Evolutionary conservation across 768 basidiomycete genomes (phyloP), one percentile per base, ranked within the genome.

Genomic region (Termitomyces sp.): DNA sequence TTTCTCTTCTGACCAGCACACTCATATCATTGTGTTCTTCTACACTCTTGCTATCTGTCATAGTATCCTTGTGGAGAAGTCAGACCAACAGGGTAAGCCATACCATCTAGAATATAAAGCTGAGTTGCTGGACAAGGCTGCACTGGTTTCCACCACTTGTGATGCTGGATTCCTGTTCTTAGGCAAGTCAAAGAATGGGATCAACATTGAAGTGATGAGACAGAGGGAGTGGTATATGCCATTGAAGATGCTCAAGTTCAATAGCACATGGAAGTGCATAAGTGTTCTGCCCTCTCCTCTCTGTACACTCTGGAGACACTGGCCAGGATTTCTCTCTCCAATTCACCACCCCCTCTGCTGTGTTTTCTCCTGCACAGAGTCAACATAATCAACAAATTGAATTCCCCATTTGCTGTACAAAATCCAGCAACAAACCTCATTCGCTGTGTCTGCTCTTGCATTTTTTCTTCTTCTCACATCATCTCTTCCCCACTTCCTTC

Each of bases 31-130:
- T 56, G 84, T 86, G 7, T 98, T 98, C 76, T 98, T 96, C 77
- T 86, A 92, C n/a, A 92, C 93, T 0, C 77, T 98, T n/a, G 90
- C 95, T 0, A 68, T 98, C 17, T 98, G 96, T 66, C 96, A 98
- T 68, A 89, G 85, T 14, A 96, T 97, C 43, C 81, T 98, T 10
- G 80, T 92, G 0, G 94, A 96, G 62, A 80, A 76, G 52, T 82
- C 89, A 0, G 86, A 90, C 32, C 81, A 84, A 1, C 68, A 78
- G 54, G 73, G 73, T 23, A 71, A 84, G 4, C 90, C 92, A 0
- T 83, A 80, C 67, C 68, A 75, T 9, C 67, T 96, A 54, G 83
- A 89, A 57, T 98, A 98, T 78, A 98, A 98, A 72, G 96, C 96
- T 4, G 95, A 99, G 73, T 92, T 89, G 4, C 95, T 94, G 0